Base-by-base conservation (phyloP, 2,329 filamentous ascomycete species). In the Pestalotiopsis sp. region DNA sequence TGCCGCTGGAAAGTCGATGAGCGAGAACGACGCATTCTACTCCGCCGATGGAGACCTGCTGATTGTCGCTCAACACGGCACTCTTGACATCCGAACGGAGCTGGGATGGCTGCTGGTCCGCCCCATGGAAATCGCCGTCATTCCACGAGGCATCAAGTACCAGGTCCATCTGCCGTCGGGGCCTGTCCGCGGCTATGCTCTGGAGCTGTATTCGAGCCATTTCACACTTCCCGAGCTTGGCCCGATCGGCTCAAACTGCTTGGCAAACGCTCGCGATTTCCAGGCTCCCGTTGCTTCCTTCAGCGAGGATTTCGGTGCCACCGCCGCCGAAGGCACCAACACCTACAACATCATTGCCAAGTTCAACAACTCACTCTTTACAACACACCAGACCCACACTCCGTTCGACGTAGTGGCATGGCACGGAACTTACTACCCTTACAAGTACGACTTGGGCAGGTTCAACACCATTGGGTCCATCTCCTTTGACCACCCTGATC, bases 371-470 rank as follows among this genome's bases (percentile, higher is more conserved):
- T 84, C 85, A 58, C 84, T 92, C 61, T 92, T 91, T 78, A 81
- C 83, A 17, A 87, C 88, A 27, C 84, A 80, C 60, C 90, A 92
- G 77, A 79, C 84, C 6, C 90, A 92, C 75, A 89, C 87, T 0
- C 90, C 90, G 0, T 92, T 91, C 74, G 90, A 92, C 72, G 85
- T 92, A 3, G 90, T 92, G 13, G 89, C 89, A n/a, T 92, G 90
- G 90, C 90, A 92, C 73, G 90, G 90, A 20, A 90, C 87, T 69
- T 92, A 92, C 78, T 89, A 89, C 70, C 90, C 90, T 0, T 92
- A 89, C 81, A 92, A 92, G 77, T 92, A 92, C 77, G 90, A 92
- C 72, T 83, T 92, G 0, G 89, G 89, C 56, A 87, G 89, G 31
- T 92, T 92, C 80, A 90, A 89, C 76, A 88, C 87, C 57, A 89